Percentiles rank a stretch among this genome's conserved stretches.
These are phyloP conservation scores for Schwanniomyces polymorphus DNA, from an alignment of 805 yeast genomes.

Conservation along the genomic window DNA sequence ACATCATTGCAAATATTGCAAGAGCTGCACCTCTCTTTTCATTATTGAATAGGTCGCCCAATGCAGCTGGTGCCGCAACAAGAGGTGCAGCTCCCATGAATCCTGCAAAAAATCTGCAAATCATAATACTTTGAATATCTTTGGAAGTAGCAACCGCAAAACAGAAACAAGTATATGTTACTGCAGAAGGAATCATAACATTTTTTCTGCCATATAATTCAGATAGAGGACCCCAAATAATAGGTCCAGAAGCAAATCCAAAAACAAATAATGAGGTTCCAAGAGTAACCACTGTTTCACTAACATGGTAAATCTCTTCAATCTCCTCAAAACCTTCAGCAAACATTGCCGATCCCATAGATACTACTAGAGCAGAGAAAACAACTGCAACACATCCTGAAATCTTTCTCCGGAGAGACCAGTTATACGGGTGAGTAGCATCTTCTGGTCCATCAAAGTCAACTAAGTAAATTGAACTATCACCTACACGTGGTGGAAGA, in stretches of 20 bases:
- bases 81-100: slow-evolving; percentile 82
- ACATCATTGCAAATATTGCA: slow-evolving; percentile 67
- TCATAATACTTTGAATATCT: slow-evolving; percentile 72
- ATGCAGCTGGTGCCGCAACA: slow-evolving; percentile 81
- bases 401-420: slow-evolving; percentile 45
- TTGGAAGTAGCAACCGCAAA: slow-evolving; percentile 76
- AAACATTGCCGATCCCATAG: slow-evolving; percentile 85
- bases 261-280: slow-evolving; percentile 81
- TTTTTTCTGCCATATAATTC: slow-evolving; percentile 38
- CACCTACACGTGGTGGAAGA: slow-evolving; percentile 67
- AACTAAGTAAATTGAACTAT: slow-evolving; percentile 58
- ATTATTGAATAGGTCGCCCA: slow-evolving; percentile 77
- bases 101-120: slow-evolving; percentile 80
- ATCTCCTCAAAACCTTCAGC: slow-evolving; percentile 59
- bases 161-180: slow-evolving; percentile 38
- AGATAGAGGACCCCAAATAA: slow-evolving; percentile 61
- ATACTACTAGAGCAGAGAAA: slow-evolving; percentile 39
- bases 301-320: slow-evolving; percentile 53
- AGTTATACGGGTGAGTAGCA: slow-evolving; percentile 79
- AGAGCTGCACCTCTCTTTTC: slow-evolving; percentile 73
- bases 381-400: slow-evolving; percentile 26
- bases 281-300: slow-evolving; percentile 66
- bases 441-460: slow-evolving; percentile 77
- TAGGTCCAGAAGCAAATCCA: slow-evolving; percentile 93
- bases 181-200: slow-evolving; percentile 44